A percentile compares a stretch with the other conserved stretches of the same genome.
Evolutionary conservation across 192 early-diverging fungal species (phyloP).

Genomic region (Globomyces pollinis-pini): DNA sequence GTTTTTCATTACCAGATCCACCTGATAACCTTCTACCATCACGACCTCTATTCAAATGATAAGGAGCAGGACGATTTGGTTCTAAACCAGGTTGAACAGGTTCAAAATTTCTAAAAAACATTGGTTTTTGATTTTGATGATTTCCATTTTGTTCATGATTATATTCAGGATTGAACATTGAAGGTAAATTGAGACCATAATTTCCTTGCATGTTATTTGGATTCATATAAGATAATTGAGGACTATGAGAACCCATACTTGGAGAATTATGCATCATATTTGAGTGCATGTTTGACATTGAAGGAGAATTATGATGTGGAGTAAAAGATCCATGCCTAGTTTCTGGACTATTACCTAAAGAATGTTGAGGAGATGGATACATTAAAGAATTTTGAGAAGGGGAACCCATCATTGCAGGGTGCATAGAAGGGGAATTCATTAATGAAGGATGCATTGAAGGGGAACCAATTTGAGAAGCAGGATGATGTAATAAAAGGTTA

Average conservation of each 20-base stretch:
- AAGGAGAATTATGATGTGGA: too few relatives aligned
- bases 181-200: background rate
- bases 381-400: too few relatives aligned
- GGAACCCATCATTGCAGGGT: too few relatives aligned
- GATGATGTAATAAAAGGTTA: too few relatives aligned
- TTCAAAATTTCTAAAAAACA: conserved; percentile 3
- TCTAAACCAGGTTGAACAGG: background rate
- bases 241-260: background rate
- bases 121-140: background rate
- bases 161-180: conserved; percentile 9
- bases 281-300: background rate
- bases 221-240: background rate
- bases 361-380: too few relatives aligned
- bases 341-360: too few relatives aligned
- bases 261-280: background rate
- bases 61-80: conserved; percentile 9
- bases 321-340: too few relatives aligned
- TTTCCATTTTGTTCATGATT: background rate
- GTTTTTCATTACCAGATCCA: conserved; percentile 10
- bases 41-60: conserved; percentile 2
- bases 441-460: too few relatives aligned
- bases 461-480: too few relatives aligned
- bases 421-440: too few relatives aligned
- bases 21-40: background rate
- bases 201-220: background rate